Conservation (phyloP, 2,329 filamentous ascomycete species). For the Penicillium occitanis region DNA sequence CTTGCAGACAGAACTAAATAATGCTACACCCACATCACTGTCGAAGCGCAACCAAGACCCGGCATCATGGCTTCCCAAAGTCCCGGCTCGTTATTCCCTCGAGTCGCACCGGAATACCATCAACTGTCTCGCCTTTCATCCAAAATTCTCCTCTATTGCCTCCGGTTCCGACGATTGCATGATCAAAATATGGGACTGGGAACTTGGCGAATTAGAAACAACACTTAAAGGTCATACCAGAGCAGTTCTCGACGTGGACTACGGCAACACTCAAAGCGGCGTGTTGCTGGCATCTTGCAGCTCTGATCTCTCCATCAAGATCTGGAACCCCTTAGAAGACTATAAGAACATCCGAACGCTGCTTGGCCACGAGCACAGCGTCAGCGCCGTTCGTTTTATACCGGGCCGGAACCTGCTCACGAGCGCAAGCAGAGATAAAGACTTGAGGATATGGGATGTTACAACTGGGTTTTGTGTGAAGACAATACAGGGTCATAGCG, state of each 20-base stretch:
- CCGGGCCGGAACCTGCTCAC: constrained; percentile 84
- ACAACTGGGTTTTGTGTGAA: constrained; percentile 90
- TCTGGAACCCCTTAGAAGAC: constrained; percentile 89
- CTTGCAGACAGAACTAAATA: constrained; percentile 81
- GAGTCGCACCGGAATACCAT: constrained; percentile 79
- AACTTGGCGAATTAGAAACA: constrained; percentile 82
- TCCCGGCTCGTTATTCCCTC: constrained; percentile 76
- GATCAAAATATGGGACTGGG: constrained; percentile 98
- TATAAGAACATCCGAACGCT: constrained; percentile 95
- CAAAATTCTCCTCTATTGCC: constrained; percentile 83
- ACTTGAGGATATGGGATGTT: constrained; percentile 86
- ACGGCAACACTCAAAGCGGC: constrained; percentile 77
- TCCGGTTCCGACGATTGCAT: constrained; percentile 89
- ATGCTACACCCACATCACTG: constrained; percentile 74
- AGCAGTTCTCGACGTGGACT: constrained; percentile 84
- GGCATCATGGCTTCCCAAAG: constrained; percentile 78
- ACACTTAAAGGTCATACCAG: constrained; percentile 93
- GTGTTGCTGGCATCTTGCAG: constrained; percentile 81
- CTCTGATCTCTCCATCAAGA: constrained; percentile 86
- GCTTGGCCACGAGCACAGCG: constrained; percentile 87
- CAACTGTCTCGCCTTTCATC: constrained; percentile 88
- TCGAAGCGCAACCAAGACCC: constrained; percentile 81
- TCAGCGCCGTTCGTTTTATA: constrained; percentile 84
- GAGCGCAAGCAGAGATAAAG: constrained; percentile 80
- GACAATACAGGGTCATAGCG: constrained; percentile 80